Base-by-base conservation (phyloP, 2,329 filamentous ascomycete genomes). In the Reticulascus tulasneorum region DNA sequence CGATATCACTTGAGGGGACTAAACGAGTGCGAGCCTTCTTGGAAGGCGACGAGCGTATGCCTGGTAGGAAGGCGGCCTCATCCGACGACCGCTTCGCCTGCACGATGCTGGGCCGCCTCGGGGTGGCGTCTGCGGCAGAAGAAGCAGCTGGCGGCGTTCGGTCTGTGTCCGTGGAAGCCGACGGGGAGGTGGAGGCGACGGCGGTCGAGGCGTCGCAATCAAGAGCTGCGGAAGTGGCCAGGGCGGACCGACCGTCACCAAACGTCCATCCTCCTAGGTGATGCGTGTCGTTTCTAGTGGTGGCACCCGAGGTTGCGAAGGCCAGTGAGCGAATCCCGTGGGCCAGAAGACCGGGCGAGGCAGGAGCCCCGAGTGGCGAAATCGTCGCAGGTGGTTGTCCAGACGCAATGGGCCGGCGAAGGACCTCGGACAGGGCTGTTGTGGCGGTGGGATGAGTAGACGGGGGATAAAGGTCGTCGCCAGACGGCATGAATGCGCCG, bases 1-100 rank as follows among this genome's bases (percentile, higher is more conserved):
- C 63, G 35, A 73, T 60, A 30, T 54, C 62, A 20, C 60, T 55
- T 9, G 71, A 69, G 12, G 69, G 64, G 10, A 62, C 62, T 5
- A 69, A 60, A 33, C 71, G 70, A 20, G 59, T 64, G 32, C 68
- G 63, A 44, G 66, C 54, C 53, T 69, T 76, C 55, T 76, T 77
- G 17, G 58, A 42, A 9, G 60, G 59, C 7, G 53, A 56, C 4
- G 55, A 51, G 8, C 30, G 18, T 1, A 29, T n/a, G 6, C 36
- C 22, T 5, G 16, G 18, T 8, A 31, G 30, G n/a, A 24, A 24
- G 19, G 30, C 31, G 23, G 48, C 48, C 32, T 50, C 40, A 32
- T 62, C 47, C 19, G 47, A 44, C 4, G 47, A 42, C 19, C 57
- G 53, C 48, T 60, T 61, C 28, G 45, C 49, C 29, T 37, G 43